phyloP scores from a whole-genome alignment of 2,329 filamentous ascomycete species.

The Penicillium sp. region DNA sequence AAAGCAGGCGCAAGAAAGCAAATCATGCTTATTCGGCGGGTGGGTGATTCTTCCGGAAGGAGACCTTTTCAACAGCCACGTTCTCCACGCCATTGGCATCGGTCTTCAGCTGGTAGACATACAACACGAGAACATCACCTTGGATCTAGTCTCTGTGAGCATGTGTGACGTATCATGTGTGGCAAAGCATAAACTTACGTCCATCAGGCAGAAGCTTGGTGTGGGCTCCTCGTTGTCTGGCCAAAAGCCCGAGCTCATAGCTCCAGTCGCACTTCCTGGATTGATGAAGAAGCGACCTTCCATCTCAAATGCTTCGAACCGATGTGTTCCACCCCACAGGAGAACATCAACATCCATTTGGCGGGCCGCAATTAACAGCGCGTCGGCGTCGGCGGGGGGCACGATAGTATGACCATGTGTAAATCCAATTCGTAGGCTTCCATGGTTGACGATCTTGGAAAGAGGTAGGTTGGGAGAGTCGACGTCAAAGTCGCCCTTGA shows the following conservation, averaged over 20 bases:
- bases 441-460: conserved; percentile 70
- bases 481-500: conserved; percentile 70
- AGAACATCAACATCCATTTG: conserved; percentile 73
- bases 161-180: neutral
- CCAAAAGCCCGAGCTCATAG: conserved; percentile 63
- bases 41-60: conserved; percentile 75
- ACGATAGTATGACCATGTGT: conserved; percentile 73
- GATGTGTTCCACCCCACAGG: conserved; percentile 69
- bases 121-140: conserved; percentile 91
- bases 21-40: conserved; percentile 50
- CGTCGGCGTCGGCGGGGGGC: conserved; percentile 65
- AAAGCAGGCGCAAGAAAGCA: neutral
- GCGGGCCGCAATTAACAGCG: conserved; percentile 65
- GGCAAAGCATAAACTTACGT: conserved; percentile 65
- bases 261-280: conserved; percentile 67
- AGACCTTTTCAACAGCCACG: conserved; percentile 82
- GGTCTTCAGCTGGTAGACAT: conserved; percentile 85
- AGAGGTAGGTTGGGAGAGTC: conserved; percentile 66
- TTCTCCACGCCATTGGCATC: conserved; percentile 75
- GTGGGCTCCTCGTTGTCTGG: conserved; percentile 67
- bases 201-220: conserved; percentile 96
- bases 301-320: conserved; percentile 71
- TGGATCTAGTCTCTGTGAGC: conserved; percentile 66
- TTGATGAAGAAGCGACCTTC: conserved; percentile 73
- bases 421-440: conserved; percentile 67